Evolutionary conservation across 148 eudicot genomes (phyloP).

Genomic region (Rhododendron kiyosumense): DNA sequence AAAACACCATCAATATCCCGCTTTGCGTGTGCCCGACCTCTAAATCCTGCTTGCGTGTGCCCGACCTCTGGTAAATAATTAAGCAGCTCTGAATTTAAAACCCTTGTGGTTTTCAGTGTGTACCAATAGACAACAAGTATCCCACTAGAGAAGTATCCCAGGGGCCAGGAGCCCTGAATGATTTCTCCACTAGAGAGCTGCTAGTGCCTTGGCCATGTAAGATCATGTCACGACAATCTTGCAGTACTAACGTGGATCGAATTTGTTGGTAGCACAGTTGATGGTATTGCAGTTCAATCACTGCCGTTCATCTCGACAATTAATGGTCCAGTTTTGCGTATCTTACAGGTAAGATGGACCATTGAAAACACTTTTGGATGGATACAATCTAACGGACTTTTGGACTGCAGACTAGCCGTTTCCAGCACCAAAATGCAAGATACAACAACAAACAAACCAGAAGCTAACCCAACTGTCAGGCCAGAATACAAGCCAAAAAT

Average conservation of each 20-base stretch:
- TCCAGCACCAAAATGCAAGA: not conserved
- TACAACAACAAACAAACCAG: not conserved
- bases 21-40: too few species aligned
- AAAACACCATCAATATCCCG: too few species aligned
- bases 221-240: not conserved
- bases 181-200: not conserved
- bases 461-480: not conserved
- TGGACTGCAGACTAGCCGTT: not conserved
- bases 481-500: not conserved
- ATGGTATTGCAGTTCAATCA: not conserved
- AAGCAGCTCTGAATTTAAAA: not conserved
- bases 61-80: too few species aligned
- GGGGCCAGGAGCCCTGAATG: not conserved
- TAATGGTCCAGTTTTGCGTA: too few species aligned
- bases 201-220: not conserved
- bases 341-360: not conserved
- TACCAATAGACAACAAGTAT: not conserved
- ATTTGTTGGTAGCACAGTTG: too few species aligned
- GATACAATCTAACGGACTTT: not conserved
- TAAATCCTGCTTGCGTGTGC: too few species aligned
- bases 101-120: not conserved
- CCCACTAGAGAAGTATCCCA: not conserved
- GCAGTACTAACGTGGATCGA: not conserved
- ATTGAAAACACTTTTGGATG: not conserved
- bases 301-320: too few species aligned